Conservation (phyloP, 2,329 filamentous ascomycete genomes). For the Byssochlamys sp. region DNA sequence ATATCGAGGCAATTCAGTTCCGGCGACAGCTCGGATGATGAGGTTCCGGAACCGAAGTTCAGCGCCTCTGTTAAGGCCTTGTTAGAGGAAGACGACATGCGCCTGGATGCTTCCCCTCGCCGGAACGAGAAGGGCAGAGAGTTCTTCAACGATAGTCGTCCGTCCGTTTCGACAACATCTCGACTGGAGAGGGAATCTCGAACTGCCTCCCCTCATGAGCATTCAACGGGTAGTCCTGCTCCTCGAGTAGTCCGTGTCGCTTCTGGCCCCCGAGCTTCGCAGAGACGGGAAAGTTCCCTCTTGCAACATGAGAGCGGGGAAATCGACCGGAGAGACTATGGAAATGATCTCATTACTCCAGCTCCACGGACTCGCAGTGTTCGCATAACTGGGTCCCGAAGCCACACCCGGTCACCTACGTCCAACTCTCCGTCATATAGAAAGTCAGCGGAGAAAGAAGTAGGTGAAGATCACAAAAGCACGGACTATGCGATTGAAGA, state of each 20-base stretch:
- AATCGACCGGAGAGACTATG: conserved; percentile 14
- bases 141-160: conserved; percentile 15
- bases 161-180: conserved; percentile 15
- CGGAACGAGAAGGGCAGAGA: conserved; percentile 20
- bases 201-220: conserved; percentile 27
- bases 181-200: conserved; percentile 26
- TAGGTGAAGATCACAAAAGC: conserved; percentile 22
- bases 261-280: conserved; percentile 15
- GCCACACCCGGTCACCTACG: conserved; percentile 31
- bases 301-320: conserved; percentile 25
- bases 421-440: conserved; percentile 29
- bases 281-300: conserved; percentile 31
- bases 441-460: conserved; percentile 21
- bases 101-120: conserved; percentile 48
- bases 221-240: conserved; percentile 32
- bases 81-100: conserved; percentile 46
- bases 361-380: conserved; percentile 36
- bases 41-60: conserved; percentile 81
- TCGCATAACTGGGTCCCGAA: conserved; percentile 33
- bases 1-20: conserved; percentile 32
- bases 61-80: conserved; percentile 85
- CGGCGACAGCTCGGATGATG: conserved; percentile 88
- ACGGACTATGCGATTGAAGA: conserved; percentile 26
- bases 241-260: conserved; percentile 33
- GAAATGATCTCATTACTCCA: conserved; percentile 37